phyloP scores from a whole-genome alignment of 129 eudicot genomes.

The Ambrosia trifida region DNA sequence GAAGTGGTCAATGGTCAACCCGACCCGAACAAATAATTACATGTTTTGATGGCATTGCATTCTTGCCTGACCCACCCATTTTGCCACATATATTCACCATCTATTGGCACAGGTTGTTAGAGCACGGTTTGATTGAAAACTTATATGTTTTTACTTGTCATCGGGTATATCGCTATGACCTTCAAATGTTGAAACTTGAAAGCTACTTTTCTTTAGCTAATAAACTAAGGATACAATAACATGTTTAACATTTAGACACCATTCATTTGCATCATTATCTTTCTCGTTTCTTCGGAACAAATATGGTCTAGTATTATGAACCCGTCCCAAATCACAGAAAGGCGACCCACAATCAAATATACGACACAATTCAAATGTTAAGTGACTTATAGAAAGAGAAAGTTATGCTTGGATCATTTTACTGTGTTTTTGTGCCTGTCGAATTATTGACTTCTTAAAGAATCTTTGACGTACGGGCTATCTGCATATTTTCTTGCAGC shows the following conservation, averaged over 20 bases:
- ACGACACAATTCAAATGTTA: neutral
- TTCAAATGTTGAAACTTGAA: too few relatives aligned
- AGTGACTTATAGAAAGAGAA: constrained; percentile 1
- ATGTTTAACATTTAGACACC: neutral
- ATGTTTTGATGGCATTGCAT: too few relatives aligned
- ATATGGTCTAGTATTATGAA: neutral
- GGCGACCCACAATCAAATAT: neutral
- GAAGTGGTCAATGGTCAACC: neutral
- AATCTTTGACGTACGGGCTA: neutral
- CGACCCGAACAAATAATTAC: too few relatives aligned
- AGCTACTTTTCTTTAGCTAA: too few relatives aligned
- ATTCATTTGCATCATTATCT: neutral
- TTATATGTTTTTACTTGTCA: too few relatives aligned
- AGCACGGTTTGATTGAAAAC: too few relatives aligned
- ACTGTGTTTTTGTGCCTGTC: neutral
- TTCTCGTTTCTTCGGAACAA: neutral
- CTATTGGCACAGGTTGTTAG: too few relatives aligned
- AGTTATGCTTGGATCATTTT: neutral
- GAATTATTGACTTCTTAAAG: neutral
- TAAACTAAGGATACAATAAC: too few relatives aligned
- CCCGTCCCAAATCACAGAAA: neutral
- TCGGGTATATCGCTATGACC: too few relatives aligned
- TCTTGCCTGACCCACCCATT: too few relatives aligned
- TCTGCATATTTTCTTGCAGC: constrained; percentile 22
- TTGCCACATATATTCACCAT: too few relatives aligned